A percentile compares a stretch with the other conserved stretches of the same genome.
phyloP scores from a whole-genome alignment of 805 yeast species.

The Saccharomycopsis microspora region DNA sequence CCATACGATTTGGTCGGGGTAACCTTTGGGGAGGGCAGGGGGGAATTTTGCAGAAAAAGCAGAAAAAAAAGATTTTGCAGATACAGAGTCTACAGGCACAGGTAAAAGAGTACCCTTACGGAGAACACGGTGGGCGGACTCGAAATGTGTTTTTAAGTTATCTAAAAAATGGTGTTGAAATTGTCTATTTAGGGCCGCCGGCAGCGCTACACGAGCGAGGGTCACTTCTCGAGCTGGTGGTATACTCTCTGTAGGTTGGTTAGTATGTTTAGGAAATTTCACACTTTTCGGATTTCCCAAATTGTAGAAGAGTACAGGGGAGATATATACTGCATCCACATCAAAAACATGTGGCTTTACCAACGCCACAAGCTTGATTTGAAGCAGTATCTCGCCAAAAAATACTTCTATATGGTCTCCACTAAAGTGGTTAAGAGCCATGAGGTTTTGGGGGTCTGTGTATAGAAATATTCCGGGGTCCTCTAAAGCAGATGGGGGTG shows the following conservation, averaged over 20 bases:
- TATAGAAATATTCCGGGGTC: conserved; percentile 37
- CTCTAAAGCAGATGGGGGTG: conserved; percentile 20
- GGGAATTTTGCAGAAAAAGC: conserved; percentile 21
- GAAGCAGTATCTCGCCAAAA: background rate
- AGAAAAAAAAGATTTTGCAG: conserved; percentile 43
- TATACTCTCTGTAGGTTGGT: background rate
- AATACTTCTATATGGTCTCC: conserved; percentile 46
- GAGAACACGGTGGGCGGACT: conserved; percentile 45
- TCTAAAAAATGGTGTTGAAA: conserved; percentile 50
- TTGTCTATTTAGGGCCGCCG: conserved; percentile 51
- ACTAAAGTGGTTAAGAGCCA: conserved; percentile 48
- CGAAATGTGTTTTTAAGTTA: conserved; percentile 53
- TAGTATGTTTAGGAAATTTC: background rate
- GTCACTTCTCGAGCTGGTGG: conserved; percentile 41
- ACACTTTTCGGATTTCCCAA: conserved; percentile 25
- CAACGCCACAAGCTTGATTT: conserved; percentile 34
- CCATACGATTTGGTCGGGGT: conserved; percentile 75
- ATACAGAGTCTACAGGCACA: conserved; percentile 57
- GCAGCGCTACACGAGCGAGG: conserved; percentile 57
- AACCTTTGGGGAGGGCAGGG: conserved; percentile 42
- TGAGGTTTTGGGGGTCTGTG: conserved; percentile 38
- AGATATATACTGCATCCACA: conserved; percentile 34
- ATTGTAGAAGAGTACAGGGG: conserved; percentile 52
- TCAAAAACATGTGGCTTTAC: conserved; percentile 48
- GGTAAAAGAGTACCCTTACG: conserved; percentile 62